Evolutionary conservation across 2,329 filamentous ascomycete species (phyloP).

Genomic region (Ophiosphaerella narmari): DNA sequence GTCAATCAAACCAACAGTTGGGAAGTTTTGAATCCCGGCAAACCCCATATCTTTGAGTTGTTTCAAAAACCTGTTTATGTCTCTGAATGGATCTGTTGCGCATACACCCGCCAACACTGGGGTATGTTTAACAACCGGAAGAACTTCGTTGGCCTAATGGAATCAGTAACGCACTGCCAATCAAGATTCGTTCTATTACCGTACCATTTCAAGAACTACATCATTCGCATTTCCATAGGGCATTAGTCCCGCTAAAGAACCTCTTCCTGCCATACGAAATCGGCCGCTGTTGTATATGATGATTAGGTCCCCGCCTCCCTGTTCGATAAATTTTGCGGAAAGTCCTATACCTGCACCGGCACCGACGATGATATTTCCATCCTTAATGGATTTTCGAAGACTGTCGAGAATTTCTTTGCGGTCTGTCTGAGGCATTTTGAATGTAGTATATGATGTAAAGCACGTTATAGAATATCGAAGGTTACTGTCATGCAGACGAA

Average conservation of each 20-base stretch:
- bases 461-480: no score
- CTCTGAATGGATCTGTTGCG: conserved; percentile 70
- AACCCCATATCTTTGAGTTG: conserved; percentile 68
- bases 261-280: conserved; percentile 73
- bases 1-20: conserved; percentile 73
- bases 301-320: conserved; percentile 70
- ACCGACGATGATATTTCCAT: conserved; percentile 66
- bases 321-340: conserved; percentile 72
- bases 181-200: no score
- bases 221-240: conserved; percentile 73
- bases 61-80: conserved; percentile 63
- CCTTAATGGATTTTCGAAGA: conserved; percentile 59
- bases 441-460: no score
- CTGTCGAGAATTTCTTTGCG: conserved; percentile 59
- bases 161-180: background rate
- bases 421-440: conserved; percentile 61
- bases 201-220: conserved; percentile 70
- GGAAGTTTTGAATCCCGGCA: conserved; percentile 74
- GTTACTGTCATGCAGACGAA: background rate
- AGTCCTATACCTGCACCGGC: conserved; percentile 72
- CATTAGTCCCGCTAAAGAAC: conserved; percentile 71
- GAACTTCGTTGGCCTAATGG: conserved; percentile 64
- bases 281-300: conserved; percentile 74
- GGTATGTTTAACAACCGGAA: conserved; percentile 66
- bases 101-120: conserved; percentile 74